These are phyloP conservation scores for cucumber (Cucumis sativus) DNA, from an alignment of 306 rosid genomes.

Conservation along the genomic window DNA sequence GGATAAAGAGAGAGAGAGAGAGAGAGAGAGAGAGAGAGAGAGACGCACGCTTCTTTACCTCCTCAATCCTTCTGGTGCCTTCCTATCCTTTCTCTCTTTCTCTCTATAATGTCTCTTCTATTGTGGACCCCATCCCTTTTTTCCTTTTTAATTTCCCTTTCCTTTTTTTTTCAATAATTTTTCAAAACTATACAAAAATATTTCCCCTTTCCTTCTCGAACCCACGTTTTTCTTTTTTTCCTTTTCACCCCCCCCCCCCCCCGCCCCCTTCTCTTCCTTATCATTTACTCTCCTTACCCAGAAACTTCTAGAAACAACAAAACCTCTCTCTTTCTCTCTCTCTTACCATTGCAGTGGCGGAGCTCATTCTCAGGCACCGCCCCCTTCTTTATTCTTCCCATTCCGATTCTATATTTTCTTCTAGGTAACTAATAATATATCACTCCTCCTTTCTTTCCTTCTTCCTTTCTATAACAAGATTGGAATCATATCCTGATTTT, in stretches of 20 bases:
- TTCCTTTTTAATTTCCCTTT: too few relatives aligned
- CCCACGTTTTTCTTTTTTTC: constrained; percentile 22
- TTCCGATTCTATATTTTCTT: not conserved
- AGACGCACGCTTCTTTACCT: not conserved
- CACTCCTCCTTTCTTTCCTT: not conserved
- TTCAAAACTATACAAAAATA: not conserved
- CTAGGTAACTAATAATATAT: not conserved
- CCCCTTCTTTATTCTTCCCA: not conserved
- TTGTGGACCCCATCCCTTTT: constrained; percentile 21
- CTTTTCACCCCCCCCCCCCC: not conserved
- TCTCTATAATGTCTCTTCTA: not conserved
- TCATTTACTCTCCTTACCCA: constrained; percentile 14
- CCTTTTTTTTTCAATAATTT: not conserved
- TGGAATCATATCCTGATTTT: not conserved
- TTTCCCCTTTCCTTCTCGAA: constrained; percentile 37
- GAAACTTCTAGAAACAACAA: constrained; percentile 81
- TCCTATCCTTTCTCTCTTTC: constrained; percentile 12
- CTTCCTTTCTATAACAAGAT: not conserved
- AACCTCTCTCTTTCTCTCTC: constrained; percentile 14
- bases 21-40: not conserved
- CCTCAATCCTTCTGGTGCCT: constrained; percentile 32
- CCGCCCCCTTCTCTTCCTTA: not conserved
- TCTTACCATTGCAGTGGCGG: constrained; percentile 5
- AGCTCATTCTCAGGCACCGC: not conserved
- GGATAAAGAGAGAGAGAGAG: not conserved